Conservation (phyloP, 2,329 filamentous ascomycete species). For the Colletotrichum theobromicola region DNA sequence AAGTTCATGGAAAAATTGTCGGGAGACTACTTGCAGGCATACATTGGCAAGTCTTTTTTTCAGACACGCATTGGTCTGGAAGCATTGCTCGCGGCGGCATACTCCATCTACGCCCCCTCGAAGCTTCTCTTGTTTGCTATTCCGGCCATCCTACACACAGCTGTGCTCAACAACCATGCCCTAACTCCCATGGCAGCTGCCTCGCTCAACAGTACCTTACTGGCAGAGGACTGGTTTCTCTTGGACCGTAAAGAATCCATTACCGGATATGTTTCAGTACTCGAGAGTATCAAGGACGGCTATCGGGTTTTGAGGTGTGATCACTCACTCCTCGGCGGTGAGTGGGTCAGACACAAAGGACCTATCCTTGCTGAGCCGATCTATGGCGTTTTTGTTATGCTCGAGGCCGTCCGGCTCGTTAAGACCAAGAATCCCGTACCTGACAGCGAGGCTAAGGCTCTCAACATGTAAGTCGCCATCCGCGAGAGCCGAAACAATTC, state of each 20-base stretch:
- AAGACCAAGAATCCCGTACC: slow-evolving; percentile 58
- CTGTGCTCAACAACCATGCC: slow-evolving; percentile 76
- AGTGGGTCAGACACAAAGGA: slow-evolving; percentile 72
- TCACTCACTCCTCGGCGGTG: slow-evolving; percentile 90
- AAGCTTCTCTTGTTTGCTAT: slow-evolving; percentile 69
- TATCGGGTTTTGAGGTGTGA: slow-evolving; percentile 91
- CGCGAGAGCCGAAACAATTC: slow-evolving; percentile 23
- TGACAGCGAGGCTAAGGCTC: slow-evolving; percentile 75
- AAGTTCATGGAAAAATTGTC: slow-evolving; percentile 52
- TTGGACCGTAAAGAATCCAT: slow-evolving; percentile 84
- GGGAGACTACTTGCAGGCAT: slow-evolving; percentile 43
- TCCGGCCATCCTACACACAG: slow-evolving; percentile 75
- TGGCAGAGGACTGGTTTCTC: slow-evolving; percentile 71
- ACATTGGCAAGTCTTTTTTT: slow-evolving; percentile 66
- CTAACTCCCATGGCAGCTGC: slow-evolving; percentile 64
- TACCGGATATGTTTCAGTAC: slow-evolving; percentile 90
- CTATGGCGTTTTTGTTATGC: slow-evolving; percentile 94
- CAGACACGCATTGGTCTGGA: slow-evolving; percentile 78
- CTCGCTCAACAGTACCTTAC: slow-evolving; percentile 70
- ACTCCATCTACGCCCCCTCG: slow-evolving; percentile 71
- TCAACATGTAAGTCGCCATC: slow-evolving; percentile 76
- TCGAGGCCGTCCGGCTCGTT: slow-evolving; percentile 88
- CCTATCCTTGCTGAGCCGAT: slow-evolving; percentile 78
- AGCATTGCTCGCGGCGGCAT: slow-evolving; percentile 67
- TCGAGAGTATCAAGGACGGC: slow-evolving; percentile 74